A percentile compares a stretch with the other conserved stretches of the same genome.
These are phyloP conservation scores for Persicaria maculosa DNA, from an alignment of 148 eudicot species.

Conservation along the genomic window DNA sequence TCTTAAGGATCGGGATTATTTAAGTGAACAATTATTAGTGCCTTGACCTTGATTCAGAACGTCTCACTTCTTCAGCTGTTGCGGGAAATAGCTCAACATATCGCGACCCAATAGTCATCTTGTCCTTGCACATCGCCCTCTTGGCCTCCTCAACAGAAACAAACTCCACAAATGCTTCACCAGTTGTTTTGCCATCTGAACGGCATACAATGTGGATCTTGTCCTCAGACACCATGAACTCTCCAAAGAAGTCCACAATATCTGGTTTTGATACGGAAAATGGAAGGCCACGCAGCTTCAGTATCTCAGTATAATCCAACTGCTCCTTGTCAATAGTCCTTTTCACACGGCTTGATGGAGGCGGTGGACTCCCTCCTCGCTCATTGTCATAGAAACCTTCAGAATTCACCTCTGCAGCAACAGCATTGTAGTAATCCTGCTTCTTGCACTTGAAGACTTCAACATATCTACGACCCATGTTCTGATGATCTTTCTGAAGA, in stretches of 20 bases:
- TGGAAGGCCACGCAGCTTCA: conserved; percentile 83
- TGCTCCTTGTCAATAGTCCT: conserved; percentile 58
- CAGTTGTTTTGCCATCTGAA: conserved; percentile 78
- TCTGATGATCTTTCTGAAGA: conserved; percentile 60
- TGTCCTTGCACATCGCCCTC: conserved; percentile 84
- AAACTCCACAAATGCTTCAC: conserved; percentile 88
- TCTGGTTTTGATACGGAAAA: conserved; percentile 58
- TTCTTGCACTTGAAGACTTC: conserved; percentile 85
- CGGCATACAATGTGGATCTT: conserved; percentile 61
- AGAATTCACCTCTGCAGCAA: conserved; percentile 61
- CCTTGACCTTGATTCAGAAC: conserved; percentile 64
- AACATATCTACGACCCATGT: conserved; percentile 83
- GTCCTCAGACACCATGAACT: conserved; percentile 41
- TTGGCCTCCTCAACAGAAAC: conserved; percentile 73
- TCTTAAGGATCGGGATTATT: neutral
- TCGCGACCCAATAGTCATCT: conserved; percentile 68
- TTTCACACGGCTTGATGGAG: conserved; percentile 32
- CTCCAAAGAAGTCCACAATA: conserved; percentile 54
- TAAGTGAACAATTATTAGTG: conserved; percentile 20
- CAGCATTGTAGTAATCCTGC: conserved; percentile 77
- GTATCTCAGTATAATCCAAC: conserved; percentile 62
- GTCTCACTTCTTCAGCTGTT: conserved; percentile 59
- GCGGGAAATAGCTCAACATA: conserved; percentile 88
- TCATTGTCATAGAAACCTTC: conserved; percentile 46
- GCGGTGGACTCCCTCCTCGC: conserved; percentile 40